These are phyloP conservation scores for Colletotrichum eremochloae DNA, from an alignment of 2,329 filamentous ascomycete species.

Conservation along the genomic window DNA sequence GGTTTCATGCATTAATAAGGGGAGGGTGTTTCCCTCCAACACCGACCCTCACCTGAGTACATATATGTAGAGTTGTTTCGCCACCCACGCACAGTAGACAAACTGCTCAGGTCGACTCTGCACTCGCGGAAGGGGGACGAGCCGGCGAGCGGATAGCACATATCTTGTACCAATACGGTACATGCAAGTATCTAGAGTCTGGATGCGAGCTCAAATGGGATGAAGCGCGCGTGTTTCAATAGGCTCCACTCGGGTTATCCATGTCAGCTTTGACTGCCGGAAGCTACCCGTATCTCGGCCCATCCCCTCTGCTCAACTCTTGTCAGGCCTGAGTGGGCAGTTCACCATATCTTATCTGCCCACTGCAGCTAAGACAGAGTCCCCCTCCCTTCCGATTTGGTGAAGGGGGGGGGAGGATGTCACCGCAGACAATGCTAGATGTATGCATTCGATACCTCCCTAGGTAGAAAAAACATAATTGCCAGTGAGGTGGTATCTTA, in stretches of 20 bases:
- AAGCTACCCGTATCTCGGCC: conserved; percentile 21
- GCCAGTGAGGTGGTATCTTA: neutral
- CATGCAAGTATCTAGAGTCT: conserved; percentile 1
- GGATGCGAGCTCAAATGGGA: conserved; percentile 21
- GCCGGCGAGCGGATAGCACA: neutral
- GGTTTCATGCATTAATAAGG: conserved; percentile 40
- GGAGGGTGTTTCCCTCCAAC: conserved; percentile 37
- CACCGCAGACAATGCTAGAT: conserved; percentile 1
- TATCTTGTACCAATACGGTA: conserved; percentile 10
- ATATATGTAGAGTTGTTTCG: conserved; percentile 12
- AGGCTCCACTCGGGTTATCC: conserved; percentile 12
- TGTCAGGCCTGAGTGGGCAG: neutral
- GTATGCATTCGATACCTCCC: neutral
- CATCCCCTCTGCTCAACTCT: neutral
- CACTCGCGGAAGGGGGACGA: neutral
- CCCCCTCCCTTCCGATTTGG: neutral
- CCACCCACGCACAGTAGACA: conserved; percentile 23
- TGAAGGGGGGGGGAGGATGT: conserved; percentile 2
- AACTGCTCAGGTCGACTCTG: conserved; percentile 5
- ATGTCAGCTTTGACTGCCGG: conserved; percentile 9
- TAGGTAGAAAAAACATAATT: neutral
- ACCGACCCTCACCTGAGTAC: neutral
- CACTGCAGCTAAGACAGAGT: conserved; percentile 1
- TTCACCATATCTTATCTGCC: conserved; percentile 1
- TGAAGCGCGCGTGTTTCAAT: conserved; percentile 40